Evolutionary conservation across 805 yeast species (phyloP).

Genomic region (Ogataea ramenticola): DNA sequence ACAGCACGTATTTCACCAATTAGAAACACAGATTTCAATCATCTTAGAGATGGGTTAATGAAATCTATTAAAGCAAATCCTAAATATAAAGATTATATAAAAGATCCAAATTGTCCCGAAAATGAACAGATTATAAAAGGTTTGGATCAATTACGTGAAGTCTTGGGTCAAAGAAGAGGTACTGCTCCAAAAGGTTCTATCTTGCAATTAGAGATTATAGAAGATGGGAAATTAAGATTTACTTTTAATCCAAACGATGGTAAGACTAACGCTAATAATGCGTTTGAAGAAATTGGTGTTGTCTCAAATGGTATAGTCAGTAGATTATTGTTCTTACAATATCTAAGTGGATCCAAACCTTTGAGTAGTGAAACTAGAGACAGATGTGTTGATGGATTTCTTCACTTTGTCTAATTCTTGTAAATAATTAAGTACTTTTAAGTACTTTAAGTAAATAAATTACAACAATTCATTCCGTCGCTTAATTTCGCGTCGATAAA

Average conservation of each 20-base stretch:
- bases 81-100: conserved; percentile 39
- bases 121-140: conserved; percentile 34
- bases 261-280: conserved; percentile 23
- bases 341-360: conserved; percentile 64
- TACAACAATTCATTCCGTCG: no score
- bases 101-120: conserved; percentile 37
- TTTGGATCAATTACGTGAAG: conserved; percentile 54
- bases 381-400: conserved; percentile 14
- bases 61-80: conserved; percentile 70
- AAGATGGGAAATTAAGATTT: conserved; percentile 39
- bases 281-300: conserved; percentile 35
- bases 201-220: conserved; percentile 47
- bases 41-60: conserved; percentile 81
- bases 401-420: not conserved
- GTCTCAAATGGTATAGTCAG: conserved; percentile 58
- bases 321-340: conserved; percentile 65
- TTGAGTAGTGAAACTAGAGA: conserved; percentile 47
- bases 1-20: conserved; percentile 77
- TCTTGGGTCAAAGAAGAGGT: conserved; percentile 53
- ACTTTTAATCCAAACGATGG: conserved; percentile 31
- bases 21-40: conserved; percentile 86
- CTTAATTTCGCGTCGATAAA: no score
- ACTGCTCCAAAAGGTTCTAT: conserved; percentile 71
- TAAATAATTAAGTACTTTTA: no score
- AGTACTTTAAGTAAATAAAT: no score